Conservation (phyloP, 108 stramenopile genomes). For the Cyclotella cryptica region DNA sequence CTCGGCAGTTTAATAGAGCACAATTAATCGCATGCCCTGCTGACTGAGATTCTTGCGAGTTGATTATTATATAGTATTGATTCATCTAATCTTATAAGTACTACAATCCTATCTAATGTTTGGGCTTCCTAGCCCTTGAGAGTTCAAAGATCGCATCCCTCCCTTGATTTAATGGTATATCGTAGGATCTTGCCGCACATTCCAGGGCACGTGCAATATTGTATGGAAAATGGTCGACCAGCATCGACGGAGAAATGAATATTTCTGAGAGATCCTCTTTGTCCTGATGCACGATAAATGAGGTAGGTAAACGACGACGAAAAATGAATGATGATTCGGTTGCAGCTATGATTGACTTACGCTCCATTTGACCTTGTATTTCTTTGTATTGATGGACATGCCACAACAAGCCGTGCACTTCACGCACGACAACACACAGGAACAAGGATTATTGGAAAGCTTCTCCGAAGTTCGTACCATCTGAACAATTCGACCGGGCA, state of each 20-base stretch:
- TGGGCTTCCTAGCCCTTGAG: too few relatives aligned
- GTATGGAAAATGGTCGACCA: slow-evolving; percentile 50
- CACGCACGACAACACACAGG: too few relatives aligned
- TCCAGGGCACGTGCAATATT: slow-evolving; percentile 40
- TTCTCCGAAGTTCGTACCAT: too few relatives aligned
- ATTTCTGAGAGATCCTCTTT: slow-evolving; percentile 38
- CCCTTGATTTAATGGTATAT: not conserved
- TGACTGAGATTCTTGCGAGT: too few relatives aligned
- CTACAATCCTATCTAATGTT: not conserved
- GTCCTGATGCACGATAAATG: not conserved
- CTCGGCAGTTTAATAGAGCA: too few relatives aligned
- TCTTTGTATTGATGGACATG: too few relatives aligned
- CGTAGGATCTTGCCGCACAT: slow-evolving; percentile 39
- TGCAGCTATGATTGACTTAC: not conserved
- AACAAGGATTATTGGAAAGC: too few relatives aligned
- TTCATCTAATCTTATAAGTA: not conserved
- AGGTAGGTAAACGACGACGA: not conserved
- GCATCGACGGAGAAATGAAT: slow-evolving; percentile 38
- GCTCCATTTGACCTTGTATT: slow-evolving; percentile 42
- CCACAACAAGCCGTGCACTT: too few relatives aligned
- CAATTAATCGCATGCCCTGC: too few relatives aligned
- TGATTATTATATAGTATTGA: too few relatives aligned
- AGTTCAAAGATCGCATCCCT: not conserved
- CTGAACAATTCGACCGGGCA: too few relatives aligned
- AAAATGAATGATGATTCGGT: not conserved